These are phyloP conservation scores for Diophrys appendiculata DNA, from an alignment of 73 alveolate genomes.

Conservation along the genomic window DNA sequence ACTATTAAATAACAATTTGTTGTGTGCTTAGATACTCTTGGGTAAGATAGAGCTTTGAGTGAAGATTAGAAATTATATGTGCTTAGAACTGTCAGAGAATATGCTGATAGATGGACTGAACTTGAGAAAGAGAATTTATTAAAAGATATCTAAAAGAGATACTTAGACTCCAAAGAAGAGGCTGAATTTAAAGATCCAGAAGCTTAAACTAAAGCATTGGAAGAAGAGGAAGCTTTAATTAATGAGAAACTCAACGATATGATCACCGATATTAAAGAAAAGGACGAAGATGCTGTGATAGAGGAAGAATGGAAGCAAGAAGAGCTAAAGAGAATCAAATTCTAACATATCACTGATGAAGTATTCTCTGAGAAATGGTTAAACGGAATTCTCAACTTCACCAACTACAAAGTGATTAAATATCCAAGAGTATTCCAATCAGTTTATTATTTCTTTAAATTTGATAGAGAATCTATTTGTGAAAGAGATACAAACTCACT, in stretches of 20 bases:
- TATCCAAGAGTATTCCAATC: conserved; percentile 34
- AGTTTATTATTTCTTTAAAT: conserved; percentile 35
- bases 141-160: conserved; percentile 75
- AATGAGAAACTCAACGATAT: conserved; percentile 15
- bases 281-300: conserved; percentile 45
- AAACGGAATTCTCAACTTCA: conserved; percentile 34
- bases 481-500: conserved; percentile 50
- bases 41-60: conserved; percentile 85
- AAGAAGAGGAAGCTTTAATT: conserved; percentile 12
- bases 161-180: conserved; percentile 49
- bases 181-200: conserved; percentile 48
- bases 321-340: conserved; percentile 26
- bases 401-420: conserved; percentile 36
- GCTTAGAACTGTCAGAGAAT: conserved; percentile 58
- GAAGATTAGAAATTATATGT: conserved; percentile 73
- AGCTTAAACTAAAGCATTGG: conserved; percentile 22
- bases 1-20: conserved; percentile 74
- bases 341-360: conserved; percentile 18
- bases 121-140: conserved; percentile 71
- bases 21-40: conserved; percentile 92
- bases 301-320: conserved; percentile 31
- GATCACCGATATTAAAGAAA: conserved; percentile 1
- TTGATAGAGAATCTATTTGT: conserved; percentile 54
- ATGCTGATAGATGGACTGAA: conserved; percentile 68
- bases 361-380: conserved; percentile 43